These are phyloP conservation scores for Neurospora sp. DNA, from an alignment of 495 filamentous ascomycete genomes.

Conservation along the genomic window DNA sequence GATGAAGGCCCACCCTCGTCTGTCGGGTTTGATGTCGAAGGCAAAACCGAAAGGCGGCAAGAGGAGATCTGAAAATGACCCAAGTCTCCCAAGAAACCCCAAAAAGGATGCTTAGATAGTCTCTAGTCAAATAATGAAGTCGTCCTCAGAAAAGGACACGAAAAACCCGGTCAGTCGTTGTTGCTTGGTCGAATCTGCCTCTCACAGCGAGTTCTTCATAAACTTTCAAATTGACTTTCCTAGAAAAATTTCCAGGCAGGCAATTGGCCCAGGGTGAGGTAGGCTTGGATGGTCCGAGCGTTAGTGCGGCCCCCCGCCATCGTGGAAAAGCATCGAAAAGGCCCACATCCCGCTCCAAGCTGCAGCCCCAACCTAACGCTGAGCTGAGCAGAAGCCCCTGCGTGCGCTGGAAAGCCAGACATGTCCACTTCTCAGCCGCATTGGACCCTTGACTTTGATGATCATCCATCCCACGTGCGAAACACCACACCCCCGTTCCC, in stretches of 20 bases:
- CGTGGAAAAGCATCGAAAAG: background rate
- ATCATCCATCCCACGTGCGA: background rate
- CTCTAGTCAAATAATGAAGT: background rate
- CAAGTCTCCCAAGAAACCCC: background rate
- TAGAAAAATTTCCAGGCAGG: constrained; percentile 14
- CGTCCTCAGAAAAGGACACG: background rate
- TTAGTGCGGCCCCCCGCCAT: background rate
- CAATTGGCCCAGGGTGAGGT: background rate
- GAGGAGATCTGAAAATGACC: background rate
- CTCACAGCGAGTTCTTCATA: background rate
- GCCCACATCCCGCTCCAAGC: background rate
- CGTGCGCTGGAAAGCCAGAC: background rate
- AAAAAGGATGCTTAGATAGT: background rate
- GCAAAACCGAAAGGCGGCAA: background rate
- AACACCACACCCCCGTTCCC: background rate
- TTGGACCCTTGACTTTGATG: background rate
- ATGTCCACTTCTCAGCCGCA: background rate
- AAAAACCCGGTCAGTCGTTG: background rate
- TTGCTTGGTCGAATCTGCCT: background rate
- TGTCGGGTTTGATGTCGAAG: background rate
- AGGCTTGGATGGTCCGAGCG: background rate
- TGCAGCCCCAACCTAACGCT: background rate
- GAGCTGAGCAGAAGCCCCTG: background rate
- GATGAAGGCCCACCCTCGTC: background rate
- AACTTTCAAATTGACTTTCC: background rate